phyloP scores from a whole-genome alignment of 352 stramenopile genomes.

The Pythium vanterpoolii region DNA sequence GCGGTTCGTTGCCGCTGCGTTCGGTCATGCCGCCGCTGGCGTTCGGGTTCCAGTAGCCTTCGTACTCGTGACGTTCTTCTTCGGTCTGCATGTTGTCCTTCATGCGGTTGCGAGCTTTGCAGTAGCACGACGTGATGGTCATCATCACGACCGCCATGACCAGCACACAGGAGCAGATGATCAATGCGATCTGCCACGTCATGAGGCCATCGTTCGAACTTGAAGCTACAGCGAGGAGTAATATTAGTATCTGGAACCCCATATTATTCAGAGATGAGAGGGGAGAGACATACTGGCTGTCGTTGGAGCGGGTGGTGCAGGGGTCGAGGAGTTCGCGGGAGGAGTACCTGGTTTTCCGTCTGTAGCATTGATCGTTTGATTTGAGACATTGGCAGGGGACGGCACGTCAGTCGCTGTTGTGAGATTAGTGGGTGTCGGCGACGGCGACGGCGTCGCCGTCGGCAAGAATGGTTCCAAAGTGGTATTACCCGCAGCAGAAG shows the following conservation, averaged over 20 bases:
- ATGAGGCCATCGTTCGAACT: slow-evolving; percentile 10
- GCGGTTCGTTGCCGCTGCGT: neutral
- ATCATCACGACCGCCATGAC: slow-evolving; percentile 1
- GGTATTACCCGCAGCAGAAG: slow-evolving; percentile 22
- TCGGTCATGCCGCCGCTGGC: neutral
- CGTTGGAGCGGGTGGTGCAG: neutral
- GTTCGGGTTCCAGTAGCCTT: slow-evolving; percentile 21
- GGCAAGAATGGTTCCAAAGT: neutral
- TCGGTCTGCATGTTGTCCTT: slow-evolving; percentile 21
- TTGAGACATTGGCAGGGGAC: neutral
- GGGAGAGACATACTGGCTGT: neutral
- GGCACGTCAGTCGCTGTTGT: slow-evolving; percentile 3
- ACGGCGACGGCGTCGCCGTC: slow-evolving; percentile 1
- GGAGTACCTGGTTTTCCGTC: slow-evolving; percentile 13
- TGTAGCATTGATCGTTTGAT: neutral
- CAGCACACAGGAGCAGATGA: neutral
- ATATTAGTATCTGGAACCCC: too few relatives aligned
- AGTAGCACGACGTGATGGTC: slow-evolving; percentile 26
- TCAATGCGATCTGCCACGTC: slow-evolving; percentile 28
- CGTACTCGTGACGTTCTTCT: slow-evolving; percentile 17
- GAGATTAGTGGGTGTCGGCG: too few relatives aligned
- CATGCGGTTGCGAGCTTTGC: slow-evolving; percentile 24
- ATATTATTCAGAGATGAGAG: neutral
- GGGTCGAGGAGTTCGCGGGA: neutral
- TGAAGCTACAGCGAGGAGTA: neutral